Evolutionary conservation across 768 basidiomycete genomes (phyloP), one percentile per base, ranked within the genome.

Genomic region (Exidia glandulosa): DNA sequence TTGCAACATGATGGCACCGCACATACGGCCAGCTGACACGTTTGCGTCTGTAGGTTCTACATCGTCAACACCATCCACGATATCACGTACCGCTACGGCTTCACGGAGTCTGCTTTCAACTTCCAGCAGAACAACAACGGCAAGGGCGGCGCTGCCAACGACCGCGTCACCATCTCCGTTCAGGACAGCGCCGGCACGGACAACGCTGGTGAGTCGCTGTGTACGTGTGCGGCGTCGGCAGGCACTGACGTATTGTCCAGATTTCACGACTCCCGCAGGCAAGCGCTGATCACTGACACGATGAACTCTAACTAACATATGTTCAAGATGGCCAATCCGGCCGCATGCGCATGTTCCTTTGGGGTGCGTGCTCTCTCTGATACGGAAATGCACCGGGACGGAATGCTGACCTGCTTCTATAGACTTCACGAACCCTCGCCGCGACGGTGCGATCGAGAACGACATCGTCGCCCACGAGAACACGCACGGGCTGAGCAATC

Each of bases 11-110:
- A 36, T 7, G 7, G 16, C 34, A 16, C 7, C 16, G 7, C 34
- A 36, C 16, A 16, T 36, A 16, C 16, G 34, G 7, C 16, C 16
- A 7, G 7, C 34, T 36, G 34, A 36, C 34, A 7, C 7, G 7
- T 7, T 16, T 36, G 7, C 7, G 7, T 36, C 7, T 7, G 34
- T 36, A 16, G 34, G 9, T 86, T 84, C 69, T 86, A 84, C 69
- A 71, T 84, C 32, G 74, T 76, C 65, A 86, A 86, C 71, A 77
- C 74, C 59, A 74, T 82, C 57, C 84, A 86, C 67, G 83, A 85
- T 65, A 60, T 72, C 48, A 60, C 67, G 27, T 76, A 81, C 67
- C 66, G 74, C 52, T 83, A 83, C 62, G 83, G 84, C 2, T 86
- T 86, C 68, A 83, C 81, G 37, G 82, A 84, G 69, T 61, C 62